Evolutionary conservation across 2,329 filamentous ascomycete species (phyloP), one percentile per base, ranked within the genome.

Genomic region (Microdochium nivale): DNA sequence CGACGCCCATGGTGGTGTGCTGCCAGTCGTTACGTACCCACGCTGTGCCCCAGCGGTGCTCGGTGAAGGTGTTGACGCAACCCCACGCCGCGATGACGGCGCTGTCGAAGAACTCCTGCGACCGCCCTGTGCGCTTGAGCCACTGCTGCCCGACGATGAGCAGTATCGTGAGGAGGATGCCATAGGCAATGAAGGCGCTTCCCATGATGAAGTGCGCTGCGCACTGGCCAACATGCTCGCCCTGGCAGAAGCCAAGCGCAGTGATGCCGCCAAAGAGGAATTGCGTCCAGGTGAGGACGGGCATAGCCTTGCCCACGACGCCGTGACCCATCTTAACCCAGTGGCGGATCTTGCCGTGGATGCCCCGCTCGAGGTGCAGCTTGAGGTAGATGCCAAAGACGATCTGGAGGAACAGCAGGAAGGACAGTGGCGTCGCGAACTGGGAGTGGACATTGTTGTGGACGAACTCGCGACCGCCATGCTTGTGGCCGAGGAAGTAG

Each of bases 181-280:
- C 94, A 63, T 99, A 99, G 27, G 80, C 94, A 59, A 99, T 92
- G 66, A 99, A 99, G 1, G 92, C 91, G 59, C 88, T 87, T 46
- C 94, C 94, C 94, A 99, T 99, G 68, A 97, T 99, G 69, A 97
- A 99, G 69, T 99, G 94, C 1, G 94, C 94, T 43, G 88, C 72
- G 69, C 94, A 99, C 69, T 99, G 94, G 30, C 91, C 92, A 1
- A 90, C 68, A 64, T 99, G 92, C 53, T 97, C 91, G 51, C 79
- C 90, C 58, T 90, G 87, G 68, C 94, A 99, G 74, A 96, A 97
- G 23, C 94, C 94, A 52, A 96, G 76, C 3, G 88, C 79, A 0
- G 92, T 92, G 62, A 99, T 96, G 37, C 90, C 94, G 49, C 94
- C 94, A 68, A 99, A 96, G 7, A 99, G 67, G 84, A 99, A 95